phyloP scores from a whole-genome alignment of 2,329 filamentous ascomycete species.

The Nannizzia gypsea region DNA sequence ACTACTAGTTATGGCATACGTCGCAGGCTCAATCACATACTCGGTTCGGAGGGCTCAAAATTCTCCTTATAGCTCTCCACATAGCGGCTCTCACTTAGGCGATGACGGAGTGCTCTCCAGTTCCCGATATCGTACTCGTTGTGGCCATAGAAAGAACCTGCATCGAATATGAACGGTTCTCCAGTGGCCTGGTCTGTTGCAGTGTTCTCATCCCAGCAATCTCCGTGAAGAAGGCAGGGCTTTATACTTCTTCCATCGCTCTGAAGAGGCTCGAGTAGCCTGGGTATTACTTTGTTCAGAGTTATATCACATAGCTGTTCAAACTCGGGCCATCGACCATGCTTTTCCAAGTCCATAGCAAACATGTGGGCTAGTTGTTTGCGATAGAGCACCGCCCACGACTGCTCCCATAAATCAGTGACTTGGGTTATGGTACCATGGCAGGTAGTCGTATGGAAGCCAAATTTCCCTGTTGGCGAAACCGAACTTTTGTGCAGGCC shows the following conservation, averaged over 20 bases:
- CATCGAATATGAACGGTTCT: slow-evolving; percentile 24
- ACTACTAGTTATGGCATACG: background rate
- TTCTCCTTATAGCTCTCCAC: slow-evolving; percentile 3
- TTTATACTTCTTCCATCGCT: slow-evolving; percentile 22
- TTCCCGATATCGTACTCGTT: slow-evolving; percentile 22
- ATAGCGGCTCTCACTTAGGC: slow-evolving; percentile 4
- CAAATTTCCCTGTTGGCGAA: slow-evolving; percentile 21
- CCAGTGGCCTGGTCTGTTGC: slow-evolving; percentile 20
- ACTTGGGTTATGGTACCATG: slow-evolving; percentile 13
- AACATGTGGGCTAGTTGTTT: slow-evolving; percentile 14
- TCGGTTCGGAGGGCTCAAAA: slow-evolving; percentile 7
- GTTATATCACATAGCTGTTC: slow-evolving; percentile 11
- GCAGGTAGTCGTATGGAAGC: slow-evolving; percentile 20
- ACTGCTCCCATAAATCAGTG: slow-evolving; percentile 13
- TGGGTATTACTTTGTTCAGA: slow-evolving; percentile 21
- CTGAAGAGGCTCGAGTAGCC: slow-evolving; percentile 23
- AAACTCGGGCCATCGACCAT: slow-evolving; percentile 2
- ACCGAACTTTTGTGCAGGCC: slow-evolving; percentile 16
- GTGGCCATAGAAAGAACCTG: slow-evolving; percentile 24
- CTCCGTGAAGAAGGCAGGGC: slow-evolving; percentile 25
- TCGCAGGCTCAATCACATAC: slow-evolving; percentile 1
- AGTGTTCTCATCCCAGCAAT: slow-evolving; percentile 27
- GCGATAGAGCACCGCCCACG: slow-evolving; percentile 17
- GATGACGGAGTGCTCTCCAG: slow-evolving; percentile 12
- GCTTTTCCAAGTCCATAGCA: background rate